Conservation (phyloP, 2,329 filamentous ascomycete genomes). For the Colletotrichum musicola region DNA sequence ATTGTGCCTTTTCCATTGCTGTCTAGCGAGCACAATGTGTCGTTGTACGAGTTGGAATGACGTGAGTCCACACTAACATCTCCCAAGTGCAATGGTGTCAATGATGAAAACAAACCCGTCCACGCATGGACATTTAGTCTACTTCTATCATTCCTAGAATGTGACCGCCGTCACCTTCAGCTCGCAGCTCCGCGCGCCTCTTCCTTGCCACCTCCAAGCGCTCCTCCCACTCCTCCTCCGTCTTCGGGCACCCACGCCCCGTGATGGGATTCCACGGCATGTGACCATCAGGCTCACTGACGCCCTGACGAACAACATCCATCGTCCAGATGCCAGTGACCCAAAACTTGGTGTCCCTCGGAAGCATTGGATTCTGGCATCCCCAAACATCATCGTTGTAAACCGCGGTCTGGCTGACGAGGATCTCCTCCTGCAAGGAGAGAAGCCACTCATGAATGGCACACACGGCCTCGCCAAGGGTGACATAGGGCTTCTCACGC, state of each 20-base stretch:
- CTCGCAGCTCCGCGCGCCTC: neutral
- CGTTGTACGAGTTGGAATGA: too few relatives aligned
- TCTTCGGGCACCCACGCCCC: neutral
- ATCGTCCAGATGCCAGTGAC: constrained; percentile 9
- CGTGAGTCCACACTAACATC: too few relatives aligned
- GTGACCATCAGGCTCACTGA: neutral
- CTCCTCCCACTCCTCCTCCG: constrained; percentile 13
- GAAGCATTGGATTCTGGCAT: neutral
- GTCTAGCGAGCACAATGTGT: too few relatives aligned
- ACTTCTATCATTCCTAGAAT: neutral
- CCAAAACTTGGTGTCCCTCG: constrained; percentile 3
- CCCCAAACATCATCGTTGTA: constrained; percentile 1
- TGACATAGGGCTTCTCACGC: constrained; percentile 1
- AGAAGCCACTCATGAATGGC: constrained; percentile 7
- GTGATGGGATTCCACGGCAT: neutral
- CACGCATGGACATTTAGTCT: too few relatives aligned
- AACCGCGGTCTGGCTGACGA: constrained; percentile 3
- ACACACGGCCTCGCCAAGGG: constrained; percentile 1
- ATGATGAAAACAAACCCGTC: too few relatives aligned
- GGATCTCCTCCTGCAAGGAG: neutral
- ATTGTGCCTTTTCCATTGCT: too few relatives aligned
- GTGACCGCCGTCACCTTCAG: constrained; percentile 4
- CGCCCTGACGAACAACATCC: neutral
- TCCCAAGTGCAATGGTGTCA: too few relatives aligned
- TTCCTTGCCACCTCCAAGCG: neutral